Conservation (phyloP, 495 filamentous ascomycete species). For the Lentithecium fluviatile region DNA sequence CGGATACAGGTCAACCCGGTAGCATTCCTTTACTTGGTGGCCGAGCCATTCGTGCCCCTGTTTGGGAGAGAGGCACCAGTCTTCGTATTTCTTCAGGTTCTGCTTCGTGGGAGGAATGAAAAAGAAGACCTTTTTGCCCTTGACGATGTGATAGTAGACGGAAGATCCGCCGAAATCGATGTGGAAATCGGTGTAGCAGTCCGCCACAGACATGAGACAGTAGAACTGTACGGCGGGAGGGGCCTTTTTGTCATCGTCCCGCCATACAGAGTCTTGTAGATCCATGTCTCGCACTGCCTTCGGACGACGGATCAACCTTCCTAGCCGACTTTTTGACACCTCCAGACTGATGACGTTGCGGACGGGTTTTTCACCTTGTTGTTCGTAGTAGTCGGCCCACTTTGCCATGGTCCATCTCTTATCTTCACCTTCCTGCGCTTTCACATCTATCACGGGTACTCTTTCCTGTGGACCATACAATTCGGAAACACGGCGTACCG, state of each 20-base stretch:
- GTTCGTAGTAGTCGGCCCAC: constrained; percentile 77
- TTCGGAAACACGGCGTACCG: constrained; percentile 64
- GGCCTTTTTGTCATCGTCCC: constrained; percentile 59
- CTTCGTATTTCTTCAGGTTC: constrained; percentile 73
- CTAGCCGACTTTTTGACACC: constrained; percentile 66
- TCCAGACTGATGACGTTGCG: constrained; percentile 78
- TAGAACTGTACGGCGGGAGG: constrained; percentile 68
- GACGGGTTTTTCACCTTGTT: constrained; percentile 59
- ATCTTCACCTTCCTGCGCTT: constrained; percentile 67
- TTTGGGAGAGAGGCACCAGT: constrained; percentile 72
- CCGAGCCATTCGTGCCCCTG: constrained; percentile 69
- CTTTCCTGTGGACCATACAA: constrained; percentile 65
- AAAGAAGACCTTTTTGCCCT: constrained; percentile 75
- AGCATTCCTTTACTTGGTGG: constrained; percentile 70
- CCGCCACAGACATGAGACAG: constrained; percentile 75
- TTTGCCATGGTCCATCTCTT: constrained; percentile 70
- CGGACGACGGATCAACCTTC: constrained; percentile 64
- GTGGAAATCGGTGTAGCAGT: constrained; percentile 79
- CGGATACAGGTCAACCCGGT: constrained; percentile 67
- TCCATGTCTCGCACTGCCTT: constrained; percentile 71
- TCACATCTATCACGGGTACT: constrained; percentile 75
- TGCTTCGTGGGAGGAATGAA: constrained; percentile 75
- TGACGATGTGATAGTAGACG: constrained; percentile 75
- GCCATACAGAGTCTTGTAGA: constrained; percentile 72
- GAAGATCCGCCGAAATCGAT: constrained; percentile 79